phyloP scores from a whole-genome alignment of 163 green algal species.

The Volvox carteri region DNA sequence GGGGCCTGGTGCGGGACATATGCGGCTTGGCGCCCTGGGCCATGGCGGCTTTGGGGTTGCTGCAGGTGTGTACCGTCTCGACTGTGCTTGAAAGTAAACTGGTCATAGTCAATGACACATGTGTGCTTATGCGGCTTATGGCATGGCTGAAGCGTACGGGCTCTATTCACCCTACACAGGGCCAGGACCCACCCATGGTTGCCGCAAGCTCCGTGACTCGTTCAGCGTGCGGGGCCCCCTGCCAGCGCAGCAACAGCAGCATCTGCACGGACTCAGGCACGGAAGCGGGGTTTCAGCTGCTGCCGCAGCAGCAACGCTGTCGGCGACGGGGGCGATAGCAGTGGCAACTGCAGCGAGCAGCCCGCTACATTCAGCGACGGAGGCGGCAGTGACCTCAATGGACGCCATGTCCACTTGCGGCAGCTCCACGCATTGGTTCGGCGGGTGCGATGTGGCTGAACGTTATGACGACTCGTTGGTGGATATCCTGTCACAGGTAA shows the following conservation, averaged over 20 bases:
- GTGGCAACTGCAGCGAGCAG: background rate
- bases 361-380: background rate
- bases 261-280: background rate
- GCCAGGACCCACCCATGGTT: background rate
- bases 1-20: background rate
- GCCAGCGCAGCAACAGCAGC: too few relatives aligned
- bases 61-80: background rate
- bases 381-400: background rate
- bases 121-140: too few relatives aligned
- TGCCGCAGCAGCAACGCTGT: background rate
- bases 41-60: background rate
- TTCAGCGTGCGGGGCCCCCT: too few relatives aligned
- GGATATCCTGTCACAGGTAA: slow-evolving; percentile 51
- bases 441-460: slow-evolving; percentile 13
- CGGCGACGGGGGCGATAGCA: background rate
- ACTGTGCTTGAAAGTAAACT: too few relatives aligned
- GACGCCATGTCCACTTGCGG: slow-evolving; percentile 12
- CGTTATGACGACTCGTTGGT: slow-evolving; percentile 52
- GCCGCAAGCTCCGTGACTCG: background rate
- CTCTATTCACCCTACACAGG: too few relatives aligned
- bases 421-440: slow-evolving; percentile 9
- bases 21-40: background rate
- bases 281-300: background rate
- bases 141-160: too few relatives aligned
- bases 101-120: too few relatives aligned